These are phyloP conservation scores for Quercus wislizeni DNA, from an alignment of 306 rosid genomes.

Conservation along the genomic window DNA sequence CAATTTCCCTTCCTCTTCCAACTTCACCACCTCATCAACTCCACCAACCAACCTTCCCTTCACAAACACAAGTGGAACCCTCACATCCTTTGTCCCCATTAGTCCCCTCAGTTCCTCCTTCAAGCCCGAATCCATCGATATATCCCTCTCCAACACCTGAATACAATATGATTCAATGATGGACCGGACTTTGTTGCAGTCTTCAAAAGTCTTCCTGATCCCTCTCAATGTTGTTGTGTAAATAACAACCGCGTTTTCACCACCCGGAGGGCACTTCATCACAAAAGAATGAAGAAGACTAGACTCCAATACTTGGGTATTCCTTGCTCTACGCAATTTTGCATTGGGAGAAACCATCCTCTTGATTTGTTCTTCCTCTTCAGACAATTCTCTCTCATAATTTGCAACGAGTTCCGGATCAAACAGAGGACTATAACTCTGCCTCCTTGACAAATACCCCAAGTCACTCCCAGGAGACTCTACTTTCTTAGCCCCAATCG, in stretches of 20 bases:
- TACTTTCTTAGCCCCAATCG: conserved; percentile 29
- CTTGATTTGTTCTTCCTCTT: conserved; percentile 81
- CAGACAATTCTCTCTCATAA: conserved; percentile 64
- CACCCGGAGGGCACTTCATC: conserved; percentile 65
- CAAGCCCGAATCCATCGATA: conserved; percentile 93
- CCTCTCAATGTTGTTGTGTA: conserved; percentile 90
- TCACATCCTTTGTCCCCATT: conserved; percentile 59
- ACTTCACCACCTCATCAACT: conserved; percentile 59
- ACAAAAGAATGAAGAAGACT: conserved; percentile 38
- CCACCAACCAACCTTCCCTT: conserved; percentile 84
- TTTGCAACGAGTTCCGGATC: conserved; percentile 76
- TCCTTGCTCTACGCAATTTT: conserved; percentile 28
- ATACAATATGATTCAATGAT: conserved; percentile 61
- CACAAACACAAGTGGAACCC: conserved; percentile 74
- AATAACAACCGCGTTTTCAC: conserved; percentile 61
- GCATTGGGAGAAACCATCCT: conserved; percentile 65
- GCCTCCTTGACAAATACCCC: conserved; percentile 19
- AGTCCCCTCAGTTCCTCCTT: conserved; percentile 73
- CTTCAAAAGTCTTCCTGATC: conserved; percentile 89
- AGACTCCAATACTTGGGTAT: conserved; percentile 29
- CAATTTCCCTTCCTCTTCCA: conserved; percentile 86
- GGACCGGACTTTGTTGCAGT: conserved; percentile 71
- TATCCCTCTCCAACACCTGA: conserved; percentile 62
- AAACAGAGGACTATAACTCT: conserved; percentile 63
- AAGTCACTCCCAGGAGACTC: conserved; percentile 56